Evolutionary conservation across 179 eudicot genomes (phyloP), one percentile per base, ranked within the genome.

Genomic region (Drosera spatulata): DNA sequence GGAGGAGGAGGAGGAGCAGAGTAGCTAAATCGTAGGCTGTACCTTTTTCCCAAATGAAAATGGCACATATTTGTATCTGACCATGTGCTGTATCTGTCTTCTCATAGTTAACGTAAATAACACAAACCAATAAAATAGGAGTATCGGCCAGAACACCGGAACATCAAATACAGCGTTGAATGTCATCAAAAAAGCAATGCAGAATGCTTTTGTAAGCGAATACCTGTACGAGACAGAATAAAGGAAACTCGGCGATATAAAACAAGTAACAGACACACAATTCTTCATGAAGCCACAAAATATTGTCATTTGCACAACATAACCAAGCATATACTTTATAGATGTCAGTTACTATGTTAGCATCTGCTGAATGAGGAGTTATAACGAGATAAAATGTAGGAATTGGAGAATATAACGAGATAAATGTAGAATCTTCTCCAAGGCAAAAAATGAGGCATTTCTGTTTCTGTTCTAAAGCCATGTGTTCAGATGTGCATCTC

Each of bases 101-200:
- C 82, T 82, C 88, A 85, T 85, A 64, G 93, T 85, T 55, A 80
- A 80, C 12, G 83, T 66, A 66, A 85, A 88, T 59, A 88, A 75
- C 57, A 88, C 73, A 60, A 88, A 56, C 95, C 95, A 88, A 77
- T 88, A 88, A 84, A 88, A 80, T 41, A 86, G 75, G 41, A 88
- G 84, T 55, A 88, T 83, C 2, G 96, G 96, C 96, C 96, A 88
- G 63, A 83, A 88, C 13, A 86, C 96, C 3, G 96, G 96, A 53
- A 88, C 95, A 63, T 88, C 96, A 77, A 88, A 88, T 15, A 72
- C 61, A 50, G 78, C 68, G 71, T 78, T 86, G 76, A 86, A 86
- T 56, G 95, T 88, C 77, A 82, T 62, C 53, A 75, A 64, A 57
- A 88, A 86, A 64, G 91, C 95, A 66, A 88, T 71, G 83, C 91